Conservation (phyloP, 163 green algal species). For the Chloromonas sp. region DNA sequence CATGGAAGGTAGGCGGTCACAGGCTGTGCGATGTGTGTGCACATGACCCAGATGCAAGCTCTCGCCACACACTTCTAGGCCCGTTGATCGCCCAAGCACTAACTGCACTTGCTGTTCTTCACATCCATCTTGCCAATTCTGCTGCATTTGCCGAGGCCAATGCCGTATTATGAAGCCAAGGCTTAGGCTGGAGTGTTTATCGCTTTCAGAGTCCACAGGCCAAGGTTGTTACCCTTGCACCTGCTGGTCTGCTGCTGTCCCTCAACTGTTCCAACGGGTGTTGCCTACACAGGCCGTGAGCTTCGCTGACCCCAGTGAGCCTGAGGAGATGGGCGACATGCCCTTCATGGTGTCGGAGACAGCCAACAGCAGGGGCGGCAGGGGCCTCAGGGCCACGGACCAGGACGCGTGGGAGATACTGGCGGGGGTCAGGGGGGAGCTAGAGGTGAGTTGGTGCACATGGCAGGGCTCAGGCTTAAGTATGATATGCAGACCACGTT, state of each 20-base stretch:
- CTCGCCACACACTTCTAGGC: too few species aligned
- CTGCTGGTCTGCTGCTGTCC: too few species aligned
- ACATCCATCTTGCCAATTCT: too few species aligned
- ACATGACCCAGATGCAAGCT: neutral
- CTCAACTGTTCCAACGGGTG: too few species aligned
- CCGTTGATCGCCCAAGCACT: too few species aligned
- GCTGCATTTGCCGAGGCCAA: too few species aligned
- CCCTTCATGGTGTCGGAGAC: constrained; percentile 40
- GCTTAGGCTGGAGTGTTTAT: too few species aligned
- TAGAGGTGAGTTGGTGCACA: constrained; percentile 31
- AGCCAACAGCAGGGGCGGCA: constrained; percentile 16
- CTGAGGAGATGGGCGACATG: constrained; percentile 32
- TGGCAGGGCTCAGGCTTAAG: neutral
- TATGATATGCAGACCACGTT: neutral
- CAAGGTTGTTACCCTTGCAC: too few species aligned
- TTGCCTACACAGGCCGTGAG: constrained; percentile 21
- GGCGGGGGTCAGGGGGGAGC: constrained; percentile 30
- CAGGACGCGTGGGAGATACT: constrained; percentile 32
- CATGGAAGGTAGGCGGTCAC: constrained; percentile 36
- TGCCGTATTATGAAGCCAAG: too few species aligned
- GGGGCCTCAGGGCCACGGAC: constrained; percentile 26
- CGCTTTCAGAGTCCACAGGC: too few species aligned
- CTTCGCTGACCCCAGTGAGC: constrained; percentile 11
- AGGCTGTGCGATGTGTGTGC: neutral
- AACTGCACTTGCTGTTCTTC: too few species aligned